phyloP scores from a whole-genome alignment of 1,139 yeast species.

The Yamadazyma sp. region DNA sequence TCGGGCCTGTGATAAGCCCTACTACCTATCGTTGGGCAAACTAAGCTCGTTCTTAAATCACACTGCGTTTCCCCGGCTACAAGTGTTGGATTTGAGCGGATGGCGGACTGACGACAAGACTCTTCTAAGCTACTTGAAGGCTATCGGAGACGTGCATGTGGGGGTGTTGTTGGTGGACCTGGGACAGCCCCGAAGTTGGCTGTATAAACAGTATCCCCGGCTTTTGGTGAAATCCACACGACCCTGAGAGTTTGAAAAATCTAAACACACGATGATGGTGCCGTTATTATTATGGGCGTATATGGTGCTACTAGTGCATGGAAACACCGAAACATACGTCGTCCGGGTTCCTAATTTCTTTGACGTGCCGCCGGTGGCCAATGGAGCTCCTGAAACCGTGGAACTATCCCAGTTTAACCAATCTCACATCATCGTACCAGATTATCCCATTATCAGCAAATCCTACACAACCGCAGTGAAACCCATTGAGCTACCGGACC shows the following conservation, averaged over 20 bases:
- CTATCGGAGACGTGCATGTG: background rate
- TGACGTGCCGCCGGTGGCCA: conserved; percentile 23
- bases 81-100: conserved; percentile 22
- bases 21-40: conserved; percentile 17
- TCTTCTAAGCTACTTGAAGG: conserved; percentile 3
- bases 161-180: background rate
- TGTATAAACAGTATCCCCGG: background rate
- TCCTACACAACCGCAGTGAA: conserved; percentile 5
- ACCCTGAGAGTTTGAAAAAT: background rate
- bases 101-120: conserved; percentile 18
- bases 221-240: conserved; percentile 1
- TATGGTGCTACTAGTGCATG: conserved; percentile 12
- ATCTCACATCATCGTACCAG: conserved; percentile 25
- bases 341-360: conserved; percentile 36
- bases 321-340: conserved; percentile 41
- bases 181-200: background rate
- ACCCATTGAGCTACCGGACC: conserved; percentile 3
- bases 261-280: background rate
- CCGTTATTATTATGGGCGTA: background rate
- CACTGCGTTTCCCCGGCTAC: conserved; percentile 21
- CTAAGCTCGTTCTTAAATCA: conserved; percentile 17
- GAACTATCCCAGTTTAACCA: conserved; percentile 18
- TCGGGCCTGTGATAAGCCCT: conserved; percentile 8
- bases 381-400: background rate
- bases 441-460: conserved; percentile 31